These are phyloP conservation scores for Amyloporia xantha DNA, from an alignment of 768 basidiomycete genomes.

Conservation along the genomic window DNA sequence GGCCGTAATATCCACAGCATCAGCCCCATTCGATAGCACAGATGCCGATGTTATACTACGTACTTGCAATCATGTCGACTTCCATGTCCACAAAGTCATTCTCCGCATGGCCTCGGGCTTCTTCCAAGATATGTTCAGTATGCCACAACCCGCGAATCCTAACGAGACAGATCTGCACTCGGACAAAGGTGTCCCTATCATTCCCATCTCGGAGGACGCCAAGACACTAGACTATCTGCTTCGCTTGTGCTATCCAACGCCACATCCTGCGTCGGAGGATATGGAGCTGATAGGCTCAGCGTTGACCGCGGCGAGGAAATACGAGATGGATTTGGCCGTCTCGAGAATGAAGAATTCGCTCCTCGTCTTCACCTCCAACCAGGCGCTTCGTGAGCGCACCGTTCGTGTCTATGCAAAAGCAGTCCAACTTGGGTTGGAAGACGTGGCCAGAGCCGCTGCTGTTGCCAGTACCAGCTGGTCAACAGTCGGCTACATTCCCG, in stretches of 20 bases:
- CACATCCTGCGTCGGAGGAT: slow-evolving; percentile 7
- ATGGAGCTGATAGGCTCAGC: slow-evolving; percentile 6
- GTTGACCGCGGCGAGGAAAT: slow-evolving; percentile 15
- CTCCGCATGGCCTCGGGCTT: slow-evolving; percentile 13
- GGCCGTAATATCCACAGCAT: too few relatives aligned
- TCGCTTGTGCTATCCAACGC: slow-evolving; percentile 14
- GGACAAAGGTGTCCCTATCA: slow-evolving; percentile 10
- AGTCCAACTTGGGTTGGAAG: slow-evolving; percentile 3
- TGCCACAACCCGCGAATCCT: slow-evolving; percentile 11
- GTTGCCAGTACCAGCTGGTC: neutral
- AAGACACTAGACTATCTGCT: slow-evolving; percentile 11
- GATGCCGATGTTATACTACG: slow-evolving; percentile 14
- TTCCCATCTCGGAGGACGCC: slow-evolving; percentile 12
- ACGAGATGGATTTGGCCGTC: slow-evolving; percentile 10
- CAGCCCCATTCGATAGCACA: slow-evolving; percentile 13
- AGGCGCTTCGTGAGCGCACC: neutral
- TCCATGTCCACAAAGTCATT: slow-evolving; percentile 10
- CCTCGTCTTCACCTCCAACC: neutral
- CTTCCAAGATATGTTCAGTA: slow-evolving; percentile 17
- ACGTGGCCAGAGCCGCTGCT: slow-evolving; percentile 3
- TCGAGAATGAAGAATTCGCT: neutral
- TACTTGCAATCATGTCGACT: slow-evolving; percentile 14
- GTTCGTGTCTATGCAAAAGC: slow-evolving; percentile 6
- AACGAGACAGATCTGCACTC: slow-evolving; percentile 9
- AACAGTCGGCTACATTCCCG: neutral